phyloP scores from a whole-genome alignment of 257 asterid species.

The Nicotiana obtusifolia region DNA sequence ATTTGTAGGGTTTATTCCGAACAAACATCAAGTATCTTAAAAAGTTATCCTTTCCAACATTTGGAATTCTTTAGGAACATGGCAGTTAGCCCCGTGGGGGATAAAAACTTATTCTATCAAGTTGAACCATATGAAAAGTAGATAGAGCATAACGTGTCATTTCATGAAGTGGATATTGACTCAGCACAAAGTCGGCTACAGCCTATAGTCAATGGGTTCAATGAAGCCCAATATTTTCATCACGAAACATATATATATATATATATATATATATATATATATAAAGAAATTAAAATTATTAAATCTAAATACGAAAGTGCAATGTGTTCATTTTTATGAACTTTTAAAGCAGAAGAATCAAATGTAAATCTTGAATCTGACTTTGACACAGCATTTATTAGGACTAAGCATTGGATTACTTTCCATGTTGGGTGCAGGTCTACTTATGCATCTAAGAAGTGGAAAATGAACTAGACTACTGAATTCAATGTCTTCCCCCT shows the following conservation, averaged over 20 bases:
- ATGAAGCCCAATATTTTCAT: too few species aligned
- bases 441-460: background rate
- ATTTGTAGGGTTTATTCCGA: too few species aligned
- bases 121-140: conserved; percentile 8
- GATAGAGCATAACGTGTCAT: background rate
- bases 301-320: too few species aligned
- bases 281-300: too few species aligned
- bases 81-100: background rate
- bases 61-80: background rate
- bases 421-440: background rate
- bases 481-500: background rate
- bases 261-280: too few species aligned
- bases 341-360: too few species aligned
- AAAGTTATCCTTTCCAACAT: background rate
- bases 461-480: background rate
- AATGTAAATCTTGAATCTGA: too few species aligned
- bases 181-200: background rate
- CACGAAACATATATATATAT: too few species aligned
- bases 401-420: background rate
- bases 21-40: conserved; percentile 6
- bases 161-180: background rate
- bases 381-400: background rate
- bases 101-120: background rate
- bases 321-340: too few species aligned
- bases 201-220: too few species aligned